Percentiles rank a stretch among this genome's conserved stretches.
phyloP scores from a whole-genome alignment of 805 yeast species.

The Candida golubevii region DNA sequence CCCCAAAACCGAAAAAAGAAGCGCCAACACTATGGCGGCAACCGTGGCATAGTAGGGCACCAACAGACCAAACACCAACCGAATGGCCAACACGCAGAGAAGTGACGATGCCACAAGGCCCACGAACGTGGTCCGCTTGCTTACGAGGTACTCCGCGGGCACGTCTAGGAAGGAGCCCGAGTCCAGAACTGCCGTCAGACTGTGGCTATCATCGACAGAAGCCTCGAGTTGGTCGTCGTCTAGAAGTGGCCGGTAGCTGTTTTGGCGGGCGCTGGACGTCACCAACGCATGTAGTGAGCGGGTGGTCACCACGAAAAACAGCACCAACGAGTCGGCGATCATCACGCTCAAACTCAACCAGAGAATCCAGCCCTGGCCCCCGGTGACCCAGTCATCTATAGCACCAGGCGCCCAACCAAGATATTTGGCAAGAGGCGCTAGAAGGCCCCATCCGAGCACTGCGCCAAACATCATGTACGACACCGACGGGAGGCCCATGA shows the following conservation, averaged over 20 bases:
- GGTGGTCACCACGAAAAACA: slow-evolving; percentile 59
- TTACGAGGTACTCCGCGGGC: slow-evolving; percentile 41
- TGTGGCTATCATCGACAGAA: background rate
- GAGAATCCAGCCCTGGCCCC: slow-evolving; percentile 96
- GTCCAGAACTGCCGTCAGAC: no score
- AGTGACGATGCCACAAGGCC: slow-evolving; percentile 69
- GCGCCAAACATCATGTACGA: slow-evolving; percentile 89
- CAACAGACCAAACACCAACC: slow-evolving; percentile 61
- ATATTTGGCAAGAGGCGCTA: slow-evolving; percentile 74
- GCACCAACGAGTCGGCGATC: slow-evolving; percentile 87
- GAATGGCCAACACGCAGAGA: slow-evolving; percentile 61
- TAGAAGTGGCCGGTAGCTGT: slow-evolving; percentile 2
- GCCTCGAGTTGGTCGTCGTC: background rate
- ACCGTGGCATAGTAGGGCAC: slow-evolving; percentile 70
- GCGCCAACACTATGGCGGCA: slow-evolving; percentile 68
- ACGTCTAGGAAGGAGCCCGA: slow-evolving; percentile 11
- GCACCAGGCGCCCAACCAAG: slow-evolving; percentile 87
- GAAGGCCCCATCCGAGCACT: slow-evolving; percentile 83
- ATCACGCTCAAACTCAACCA: slow-evolving; percentile 92
- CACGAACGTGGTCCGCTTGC: slow-evolving; percentile 41
- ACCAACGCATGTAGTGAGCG: slow-evolving; percentile 32
- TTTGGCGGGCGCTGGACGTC: background rate
- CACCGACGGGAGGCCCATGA: slow-evolving; percentile 93
- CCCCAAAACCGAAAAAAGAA: slow-evolving; percentile 77
- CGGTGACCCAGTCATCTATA: slow-evolving; percentile 87